phyloP scores from a whole-genome alignment of 768 basidiomycete species.

The Termitomyces sp. region DNA sequence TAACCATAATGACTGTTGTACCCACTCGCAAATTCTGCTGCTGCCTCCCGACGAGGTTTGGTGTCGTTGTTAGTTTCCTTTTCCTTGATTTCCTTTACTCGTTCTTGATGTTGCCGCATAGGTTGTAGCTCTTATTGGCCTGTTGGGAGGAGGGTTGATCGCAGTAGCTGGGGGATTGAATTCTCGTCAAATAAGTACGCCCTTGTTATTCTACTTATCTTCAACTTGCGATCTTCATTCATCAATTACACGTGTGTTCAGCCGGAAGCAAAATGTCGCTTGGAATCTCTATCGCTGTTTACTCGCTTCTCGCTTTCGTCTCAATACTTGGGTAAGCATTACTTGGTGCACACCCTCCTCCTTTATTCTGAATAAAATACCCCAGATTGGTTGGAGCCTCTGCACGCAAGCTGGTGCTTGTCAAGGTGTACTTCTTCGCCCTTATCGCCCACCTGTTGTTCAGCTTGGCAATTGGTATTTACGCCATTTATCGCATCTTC shows the following conservation, averaged over 20 bases:
- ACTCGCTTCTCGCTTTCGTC: slow-evolving; percentile 34
- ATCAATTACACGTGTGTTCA: slow-evolving; percentile 4
- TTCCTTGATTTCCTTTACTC: background rate
- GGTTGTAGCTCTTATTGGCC: slow-evolving; percentile 39
- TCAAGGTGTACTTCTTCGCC: slow-evolving; percentile 37
- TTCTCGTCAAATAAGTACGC: slow-evolving; percentile 11
- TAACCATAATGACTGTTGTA: slow-evolving; percentile 29
- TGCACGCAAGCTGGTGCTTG: slow-evolving; percentile 30
- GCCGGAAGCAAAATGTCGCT: slow-evolving; percentile 34
- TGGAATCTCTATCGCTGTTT: slow-evolving; percentile 36
- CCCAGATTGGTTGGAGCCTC: slow-evolving; percentile 39
- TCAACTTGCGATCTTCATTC: background rate
- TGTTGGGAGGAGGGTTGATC: slow-evolving; percentile 36
- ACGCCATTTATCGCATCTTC: slow-evolving; percentile 39
- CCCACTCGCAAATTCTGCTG: slow-evolving; percentile 41
- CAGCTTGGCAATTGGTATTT: slow-evolving; percentile 38
- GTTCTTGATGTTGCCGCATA: slow-evolving; percentile 11
- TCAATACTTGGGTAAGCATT: slow-evolving; percentile 38
- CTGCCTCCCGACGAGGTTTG: slow-evolving; percentile 45
- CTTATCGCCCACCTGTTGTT: slow-evolving; percentile 38
- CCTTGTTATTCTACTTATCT: background rate
- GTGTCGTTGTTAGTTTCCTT: slow-evolving; percentile 34
- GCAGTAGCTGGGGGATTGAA: slow-evolving; percentile 25
- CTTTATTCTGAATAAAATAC: background rate
- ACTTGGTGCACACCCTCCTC: background rate